Percentiles rank a stretch among this genome's conserved stretches.
Conservation (phyloP, 352 stramenopile genomes). For the Pythium plurisporium region DNA sequence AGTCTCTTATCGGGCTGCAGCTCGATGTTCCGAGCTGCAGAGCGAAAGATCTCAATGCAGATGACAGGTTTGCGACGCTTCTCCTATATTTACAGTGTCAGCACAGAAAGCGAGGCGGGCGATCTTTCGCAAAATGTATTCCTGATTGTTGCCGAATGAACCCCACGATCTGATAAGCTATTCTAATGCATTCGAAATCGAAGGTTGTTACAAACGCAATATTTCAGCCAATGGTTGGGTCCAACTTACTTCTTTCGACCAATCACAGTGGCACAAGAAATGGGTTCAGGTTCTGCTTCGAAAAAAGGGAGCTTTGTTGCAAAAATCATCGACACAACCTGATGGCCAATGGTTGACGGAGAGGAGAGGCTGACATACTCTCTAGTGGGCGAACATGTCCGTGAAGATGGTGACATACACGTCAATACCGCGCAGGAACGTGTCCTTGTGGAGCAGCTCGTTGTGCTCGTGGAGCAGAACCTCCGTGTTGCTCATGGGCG, state of each 20-base stretch:
- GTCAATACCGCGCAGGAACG: conserved; percentile 90
- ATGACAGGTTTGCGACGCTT: not conserved
- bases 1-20: conserved; percentile 3
- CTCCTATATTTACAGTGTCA: not conserved
- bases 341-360: not conserved
- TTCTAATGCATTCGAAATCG: conserved; percentile 11
- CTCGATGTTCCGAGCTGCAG: not conserved
- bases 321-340: not conserved
- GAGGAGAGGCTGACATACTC: not conserved
- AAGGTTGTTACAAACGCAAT: not conserved
- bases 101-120: not conserved
- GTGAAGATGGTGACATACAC: conserved; percentile 76
- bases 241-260: not conserved
- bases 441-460: conserved; percentile 90
- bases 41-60: not conserved
- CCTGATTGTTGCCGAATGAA: not conserved
- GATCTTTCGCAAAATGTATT: not conserved
- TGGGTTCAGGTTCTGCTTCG: too few species aligned
- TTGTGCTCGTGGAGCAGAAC: conserved; percentile 97
- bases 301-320: too few species aligned
- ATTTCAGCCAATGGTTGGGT: not conserved
- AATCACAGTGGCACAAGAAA: not conserved
- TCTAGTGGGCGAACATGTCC: conserved; percentile 36
- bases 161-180: too few species aligned
- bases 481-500: conserved; percentile 92